Evolutionary conservation across 306 rosid genomes (phyloP).

Genomic region (Lablab purpureus): DNA sequence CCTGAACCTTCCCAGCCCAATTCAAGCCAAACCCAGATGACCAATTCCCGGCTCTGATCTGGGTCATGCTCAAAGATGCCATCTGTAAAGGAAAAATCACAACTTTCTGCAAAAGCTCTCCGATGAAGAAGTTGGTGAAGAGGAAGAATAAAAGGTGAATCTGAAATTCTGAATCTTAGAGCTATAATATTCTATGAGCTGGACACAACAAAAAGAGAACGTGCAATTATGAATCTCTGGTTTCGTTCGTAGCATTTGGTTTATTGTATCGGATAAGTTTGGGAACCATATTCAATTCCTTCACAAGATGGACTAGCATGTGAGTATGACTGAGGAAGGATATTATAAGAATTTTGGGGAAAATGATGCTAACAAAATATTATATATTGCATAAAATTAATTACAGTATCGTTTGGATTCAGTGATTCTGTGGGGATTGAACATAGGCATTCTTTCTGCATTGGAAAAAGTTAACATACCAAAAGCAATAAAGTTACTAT

Average conservation of each 20-base stretch:
- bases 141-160: slow-evolving; percentile 51
- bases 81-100: slow-evolving; percentile 47
- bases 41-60: slow-evolving; percentile 61
- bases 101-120: slow-evolving; percentile 27
- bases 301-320: slow-evolving; percentile 25
- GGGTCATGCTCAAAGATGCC: slow-evolving; percentile 75
- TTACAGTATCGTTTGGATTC: background rate
- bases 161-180: slow-evolving; percentile 54
- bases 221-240: slow-evolving; percentile 50
- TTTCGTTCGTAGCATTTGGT: slow-evolving; percentile 45
- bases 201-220: slow-evolving; percentile 22
- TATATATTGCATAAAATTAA: background rate
- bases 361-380: background rate
- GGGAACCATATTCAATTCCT: slow-evolving; percentile 26
- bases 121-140: slow-evolving; percentile 23
- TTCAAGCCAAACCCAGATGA: slow-evolving; percentile 58
- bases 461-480: background rate
- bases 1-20: slow-evolving; percentile 43
- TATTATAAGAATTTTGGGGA: background rate
- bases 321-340: slow-evolving; percentile 5
- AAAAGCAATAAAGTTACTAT: background rate
- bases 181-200: slow-evolving; percentile 41
- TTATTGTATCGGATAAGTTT: slow-evolving; percentile 31
- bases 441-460: background rate
- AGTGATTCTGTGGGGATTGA: background rate